Evolutionary conservation across 768 basidiomycete genomes (phyloP), one percentile per base, ranked within the genome.

Genomic region (Coprinopsis sp.): DNA sequence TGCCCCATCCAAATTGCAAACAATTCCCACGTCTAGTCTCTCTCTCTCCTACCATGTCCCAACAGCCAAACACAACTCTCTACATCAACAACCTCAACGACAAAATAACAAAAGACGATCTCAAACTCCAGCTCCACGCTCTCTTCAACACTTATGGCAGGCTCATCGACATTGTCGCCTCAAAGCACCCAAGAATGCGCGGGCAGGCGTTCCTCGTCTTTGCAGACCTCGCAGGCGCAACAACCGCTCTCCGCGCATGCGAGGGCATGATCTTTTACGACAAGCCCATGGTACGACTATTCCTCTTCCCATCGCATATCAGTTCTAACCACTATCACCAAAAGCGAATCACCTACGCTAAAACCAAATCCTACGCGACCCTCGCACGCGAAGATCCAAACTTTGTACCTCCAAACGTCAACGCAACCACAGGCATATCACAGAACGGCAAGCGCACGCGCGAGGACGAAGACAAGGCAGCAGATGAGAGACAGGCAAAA

Each of bases 161-260:
- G 63, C 73, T 98, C 48, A 80, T 98, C 71, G 95, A 97, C 64
- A 82, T 98, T 49, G 79, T 97, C 48, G 93, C 94, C 19, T 82
- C 86, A 21, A 93, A 95, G 66, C 79, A 74, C 61, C 69, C 79
- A 49, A 87, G 84, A 65, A 91, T 89, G 84, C 79, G 85, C 53
- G 94, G 93, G 18, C 93, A 96, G 66, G 95, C 95, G 1, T 98
- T 96, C 67, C 83, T 97, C 59, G 92, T 95, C 57, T 98, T 96
- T 68, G 78, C 81, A 41, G 95, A 98, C 69, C 82, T 95, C 40
- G 80, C 89, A 8, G 81, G 84, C 44, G 91, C 92, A 48, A 97
- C 95, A 4, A 81, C 91, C 44, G 95, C 95, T 28, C 78, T 97
- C 81, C 78, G 95, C 39, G 91, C 87, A 37, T 87, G 93, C 61